phyloP scores from a whole-genome alignment of 2,329 filamentous ascomycete species.

The Exophiala xenobiotica region DNA sequence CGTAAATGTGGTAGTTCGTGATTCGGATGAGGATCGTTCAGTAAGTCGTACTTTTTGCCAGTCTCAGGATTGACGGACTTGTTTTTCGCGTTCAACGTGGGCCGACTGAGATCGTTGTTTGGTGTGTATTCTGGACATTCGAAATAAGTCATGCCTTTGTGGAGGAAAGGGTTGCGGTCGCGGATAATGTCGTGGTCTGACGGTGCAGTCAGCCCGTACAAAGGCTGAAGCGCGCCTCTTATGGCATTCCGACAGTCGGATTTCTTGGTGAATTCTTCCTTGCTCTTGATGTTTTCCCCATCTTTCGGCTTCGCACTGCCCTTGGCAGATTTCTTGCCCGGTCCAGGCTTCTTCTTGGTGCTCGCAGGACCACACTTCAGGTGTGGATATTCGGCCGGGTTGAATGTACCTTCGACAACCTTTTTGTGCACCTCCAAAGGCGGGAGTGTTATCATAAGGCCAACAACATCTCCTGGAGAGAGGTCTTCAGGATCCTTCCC shows the following conservation, averaged over 20 bases:
- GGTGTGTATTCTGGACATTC: conserved; percentile 87
- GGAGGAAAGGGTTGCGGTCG: conserved; percentile 90
- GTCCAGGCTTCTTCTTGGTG: conserved; percentile 27
- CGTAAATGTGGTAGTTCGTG: conserved; percentile 75
- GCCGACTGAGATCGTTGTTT: conserved; percentile 82
- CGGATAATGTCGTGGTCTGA: conserved; percentile 71
- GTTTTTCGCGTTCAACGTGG: conserved; percentile 37
- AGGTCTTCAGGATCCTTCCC: conserved; percentile 80
- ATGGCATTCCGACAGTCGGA: conserved; percentile 19
- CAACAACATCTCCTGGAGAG: conserved; percentile 87
- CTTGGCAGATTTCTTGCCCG: conserved; percentile 25
- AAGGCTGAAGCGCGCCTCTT: conserved; percentile 11
- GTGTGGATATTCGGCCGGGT: conserved; percentile 66
- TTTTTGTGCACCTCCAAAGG: conserved; percentile 83
- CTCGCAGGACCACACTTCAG: conserved; percentile 30
- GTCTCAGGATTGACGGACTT: conserved; percentile 62
- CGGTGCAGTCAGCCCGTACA: conserved; percentile 14
- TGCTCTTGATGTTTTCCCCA: conserved; percentile 19
- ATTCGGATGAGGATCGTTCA: conserved; percentile 47
- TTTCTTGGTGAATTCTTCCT: conserved; percentile 18
- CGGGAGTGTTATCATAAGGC: conserved; percentile 86
- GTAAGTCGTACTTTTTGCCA: conserved; percentile 28
- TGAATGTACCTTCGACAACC: conserved; percentile 82
- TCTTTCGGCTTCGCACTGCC: conserved; percentile 24
- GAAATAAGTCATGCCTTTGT: conserved; percentile 65